phyloP scores from a whole-genome alignment of 352 stramenopile species.

The Halophytophthora polymorphica region DNA sequence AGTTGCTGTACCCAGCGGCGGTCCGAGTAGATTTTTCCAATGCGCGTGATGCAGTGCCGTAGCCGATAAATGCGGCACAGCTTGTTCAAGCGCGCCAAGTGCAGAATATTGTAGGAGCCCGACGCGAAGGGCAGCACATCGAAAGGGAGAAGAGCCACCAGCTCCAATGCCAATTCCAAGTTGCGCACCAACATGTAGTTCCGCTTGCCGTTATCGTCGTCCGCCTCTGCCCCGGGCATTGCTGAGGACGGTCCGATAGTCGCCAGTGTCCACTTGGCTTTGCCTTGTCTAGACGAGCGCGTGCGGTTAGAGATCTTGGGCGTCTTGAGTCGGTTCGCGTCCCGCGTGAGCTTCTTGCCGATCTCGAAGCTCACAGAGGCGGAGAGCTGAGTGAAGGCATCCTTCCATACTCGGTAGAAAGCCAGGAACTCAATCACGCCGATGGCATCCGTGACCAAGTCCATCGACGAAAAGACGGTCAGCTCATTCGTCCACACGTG shows the following conservation, averaged over 20 bases:
- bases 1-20: conserved; percentile 40
- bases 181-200: conserved; percentile 13
- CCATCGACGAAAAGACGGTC: conserved; percentile 28
- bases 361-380: conserved; percentile 43
- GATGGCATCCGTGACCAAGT: conserved; percentile 35
- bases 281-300: conserved; percentile 10
- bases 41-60: conserved; percentile 26
- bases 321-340: conserved; percentile 20
- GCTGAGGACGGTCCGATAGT: conserved; percentile 20
- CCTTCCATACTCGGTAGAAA: conserved; percentile 33
- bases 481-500: conserved; percentile 34
- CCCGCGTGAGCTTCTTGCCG: conserved; percentile 43
- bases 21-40: conserved; percentile 54
- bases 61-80: conserved; percentile 55
- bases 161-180: conserved; percentile 47
- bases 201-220: background rate
- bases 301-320: conserved; percentile 16
- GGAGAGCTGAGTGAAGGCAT: conserved; percentile 44
- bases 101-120: conserved; percentile 44
- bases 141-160: conserved; percentile 45
- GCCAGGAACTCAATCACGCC: conserved; percentile 36
- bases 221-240: background rate
- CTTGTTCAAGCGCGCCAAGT: conserved; percentile 61
- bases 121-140: conserved; percentile 44
- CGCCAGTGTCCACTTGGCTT: conserved; percentile 37